A percentile compares a stretch with the other conserved stretches of the same genome.
Evolutionary conservation across 2,329 filamentous ascomycete species (phyloP).

Genomic region (Exophiala calicioides): DNA sequence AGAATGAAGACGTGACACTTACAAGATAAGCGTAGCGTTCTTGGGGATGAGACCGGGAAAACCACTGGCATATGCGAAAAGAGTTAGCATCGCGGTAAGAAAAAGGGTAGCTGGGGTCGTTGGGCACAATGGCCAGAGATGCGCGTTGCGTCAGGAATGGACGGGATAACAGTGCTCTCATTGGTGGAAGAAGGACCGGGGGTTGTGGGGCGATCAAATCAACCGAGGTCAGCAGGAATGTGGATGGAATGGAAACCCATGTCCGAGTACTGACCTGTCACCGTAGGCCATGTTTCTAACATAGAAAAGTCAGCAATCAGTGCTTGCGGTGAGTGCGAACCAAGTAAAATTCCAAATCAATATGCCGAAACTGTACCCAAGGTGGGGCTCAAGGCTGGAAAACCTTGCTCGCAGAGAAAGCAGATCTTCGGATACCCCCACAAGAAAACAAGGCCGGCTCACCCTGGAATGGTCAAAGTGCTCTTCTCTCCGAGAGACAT

Average conservation of each 20-base stretch:
- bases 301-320: conserved; percentile 14
- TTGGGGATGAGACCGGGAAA: conserved; percentile 77
- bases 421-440: background rate
- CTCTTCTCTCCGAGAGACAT: conserved; percentile 94
- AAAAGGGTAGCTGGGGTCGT: too few relatives aligned
- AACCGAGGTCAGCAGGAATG: too few relatives aligned
- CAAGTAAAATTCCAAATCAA: background rate
- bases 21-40: conserved; percentile 80
- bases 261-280: conserved; percentile 40
- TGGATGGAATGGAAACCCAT: background rate
- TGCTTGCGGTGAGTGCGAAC: too few relatives aligned
- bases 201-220: too few relatives aligned
- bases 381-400: too few relatives aligned
- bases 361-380: too few relatives aligned
- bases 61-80: conserved; percentile 56
- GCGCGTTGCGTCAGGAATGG: too few relatives aligned
- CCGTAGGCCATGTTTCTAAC: conserved; percentile 40
- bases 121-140: too few relatives aligned
- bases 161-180: too few relatives aligned
- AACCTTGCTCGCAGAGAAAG: background rate
- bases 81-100: conserved; percentile 21
- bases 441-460: too few relatives aligned
- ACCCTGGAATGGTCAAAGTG: conserved; percentile 77
- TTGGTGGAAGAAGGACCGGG: too few relatives aligned
- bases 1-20: conserved; percentile 47